Evolutionary conservation across 495 filamentous ascomycete genomes (phyloP).

Genomic region (Tuber aestivum): DNA sequence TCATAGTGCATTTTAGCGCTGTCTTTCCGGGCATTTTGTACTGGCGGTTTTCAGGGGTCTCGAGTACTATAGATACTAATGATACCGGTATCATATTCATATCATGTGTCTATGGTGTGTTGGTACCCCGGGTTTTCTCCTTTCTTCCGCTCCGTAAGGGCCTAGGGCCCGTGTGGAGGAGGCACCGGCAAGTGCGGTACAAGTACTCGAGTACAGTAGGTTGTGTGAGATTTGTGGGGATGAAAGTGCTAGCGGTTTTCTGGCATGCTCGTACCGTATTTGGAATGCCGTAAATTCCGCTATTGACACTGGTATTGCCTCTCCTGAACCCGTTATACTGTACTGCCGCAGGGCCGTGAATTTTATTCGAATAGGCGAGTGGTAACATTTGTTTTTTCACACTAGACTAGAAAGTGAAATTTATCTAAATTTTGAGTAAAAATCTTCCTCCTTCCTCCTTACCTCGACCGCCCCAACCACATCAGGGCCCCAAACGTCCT

Average conservation of each 20-base stretch:
- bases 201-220: not conserved
- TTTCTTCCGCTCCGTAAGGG: not conserved
- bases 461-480: constrained; percentile 59
- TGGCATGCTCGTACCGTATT: too few relatives aligned
- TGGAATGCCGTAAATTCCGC: not conserved
- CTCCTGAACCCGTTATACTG: not conserved
- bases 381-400: not conserved
- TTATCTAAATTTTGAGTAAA: constrained; percentile 52
- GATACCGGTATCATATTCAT: too few relatives aligned
- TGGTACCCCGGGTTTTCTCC: not conserved
- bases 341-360: not conserved
- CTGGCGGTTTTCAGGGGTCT: too few relatives aligned
- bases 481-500: constrained; percentile 65
- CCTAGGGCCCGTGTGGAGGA: not conserved
- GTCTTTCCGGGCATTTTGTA: too few relatives aligned
- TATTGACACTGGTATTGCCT: not conserved
- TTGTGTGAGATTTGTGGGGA: not conserved
- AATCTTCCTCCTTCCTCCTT: constrained; percentile 58
- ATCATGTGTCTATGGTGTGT: not conserved
- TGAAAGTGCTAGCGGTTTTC: not conserved
- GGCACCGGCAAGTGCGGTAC: too few relatives aligned
- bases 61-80: too few relatives aligned
- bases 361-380: not conserved
- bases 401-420: not conserved
- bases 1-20: too few relatives aligned